Evolutionary conservation across 2,329 filamentous ascomycete genomes (phyloP), one percentile per base, ranked within the genome.

Genomic region (Pseudogymnoascus sp.): DNA sequence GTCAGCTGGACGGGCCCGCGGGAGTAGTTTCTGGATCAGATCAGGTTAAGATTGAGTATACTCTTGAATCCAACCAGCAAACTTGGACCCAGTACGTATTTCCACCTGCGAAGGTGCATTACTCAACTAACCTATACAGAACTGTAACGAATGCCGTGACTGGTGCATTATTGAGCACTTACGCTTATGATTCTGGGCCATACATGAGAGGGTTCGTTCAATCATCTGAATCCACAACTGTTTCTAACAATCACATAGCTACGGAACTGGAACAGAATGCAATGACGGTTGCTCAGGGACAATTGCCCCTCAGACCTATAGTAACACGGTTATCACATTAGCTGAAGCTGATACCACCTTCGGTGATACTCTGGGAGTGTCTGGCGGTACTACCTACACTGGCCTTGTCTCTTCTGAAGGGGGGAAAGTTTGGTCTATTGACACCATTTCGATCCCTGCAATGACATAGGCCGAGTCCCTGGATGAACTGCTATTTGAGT

Each of bases 231-330:
- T 18, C 8, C 7, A 30, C 25, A 18, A 4, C 7, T 11, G 12
- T 16, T 30, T 30, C 16, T n/a, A 12, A 28, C 20, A 16, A 11
- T 30, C 12, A 18, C n/a, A 54, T 39, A 62, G 11, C 8, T 72
- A 69, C 57, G 71, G 74, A 41, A 77, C 74, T 1, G 74, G 74
- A n/a, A 77, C 74, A 2, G 73, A 77, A 64, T 77, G 75, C 47
- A 64, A 76, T 63, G 59, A 67, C 14, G 64, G 62, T 41, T 77
- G 75, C 67, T 72, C 68, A 0, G 72, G 71, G n/a, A 76, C 75
- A n/a, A 65, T 74, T 28, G 69, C 70, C 5, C 64, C 69, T 4
- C 75, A 77, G 66, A 67, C 69, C 14, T 77, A 77, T 63, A 60
- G 71, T 39, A 72, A 75, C 62, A 77, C 74, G 1, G 66, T 66